Evolutionary conservation across 495 filamentous ascomycete genomes (phyloP), one percentile per base, ranked within the genome.

Genomic region (Annulohypoxylon moriforme): DNA sequence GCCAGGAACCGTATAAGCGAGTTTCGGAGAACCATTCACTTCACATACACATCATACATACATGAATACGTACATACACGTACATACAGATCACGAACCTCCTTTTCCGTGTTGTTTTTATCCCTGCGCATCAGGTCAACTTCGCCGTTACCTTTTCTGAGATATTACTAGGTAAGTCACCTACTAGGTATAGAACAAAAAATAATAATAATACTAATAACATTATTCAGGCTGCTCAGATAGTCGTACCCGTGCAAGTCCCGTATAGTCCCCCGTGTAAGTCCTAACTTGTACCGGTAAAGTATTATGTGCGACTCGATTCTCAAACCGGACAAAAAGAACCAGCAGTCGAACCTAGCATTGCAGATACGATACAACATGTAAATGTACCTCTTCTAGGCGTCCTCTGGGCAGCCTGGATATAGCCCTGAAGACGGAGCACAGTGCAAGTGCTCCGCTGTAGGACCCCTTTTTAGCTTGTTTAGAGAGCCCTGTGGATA

Each of bases 381-480:
- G 40, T 18, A 44, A 44, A 50, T 11, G 24, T 24, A 50, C 20
- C 22, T 27, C 46, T 50, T 25, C 22, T 50, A 50, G 20, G 46
- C 24, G 24, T 27, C 20, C 20, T 50, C 46, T 50, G 8, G 46
- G 46, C 46, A 50, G 25, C 24, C 25, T 53, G 49, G 49, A 53
- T 53, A 53, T 53, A 53, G 40, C 40, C 40, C 40, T 44, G 40
- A 44, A 44, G 40, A 44, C 40, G 40, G 40, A 44, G 40, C 49
- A 16, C 49, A 25, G 20, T 53, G 25, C 11, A 53, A 31, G 49
- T 53, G 44, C 49, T 53, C 49, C 49, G 49, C 49, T 53, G 14
- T n/a, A 73, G 44, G 46, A 64, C 29, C 64, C 40, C 62, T 59
- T 61, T 64, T 72, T 67, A 72, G 69, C 25, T 64, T 64, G 47